Evolutionary conservation across 768 basidiomycete species (phyloP).

Genomic region (Amanita thiersii): DNA sequence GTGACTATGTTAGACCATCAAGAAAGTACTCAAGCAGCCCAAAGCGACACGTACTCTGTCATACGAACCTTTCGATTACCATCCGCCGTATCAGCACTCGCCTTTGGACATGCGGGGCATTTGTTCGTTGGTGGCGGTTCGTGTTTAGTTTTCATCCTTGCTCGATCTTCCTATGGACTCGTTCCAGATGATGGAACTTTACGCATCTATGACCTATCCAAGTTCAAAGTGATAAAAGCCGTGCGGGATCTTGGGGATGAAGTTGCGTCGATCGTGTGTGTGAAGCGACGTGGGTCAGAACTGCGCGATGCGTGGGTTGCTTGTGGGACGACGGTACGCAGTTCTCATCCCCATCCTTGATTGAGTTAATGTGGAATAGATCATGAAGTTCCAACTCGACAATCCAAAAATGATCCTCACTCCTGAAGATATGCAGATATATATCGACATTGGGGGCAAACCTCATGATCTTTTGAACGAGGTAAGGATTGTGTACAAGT

Average conservation of each 20-base stretch:
- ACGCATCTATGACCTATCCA: conserved; percentile 54
- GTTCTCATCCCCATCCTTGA: background rate
- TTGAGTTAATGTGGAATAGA: conserved; percentile 14
- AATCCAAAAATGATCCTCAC: conserved; percentile 45
- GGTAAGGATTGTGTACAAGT: conserved; percentile 28
- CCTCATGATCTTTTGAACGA: conserved; percentile 62
- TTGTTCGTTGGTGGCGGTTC: conserved; percentile 60
- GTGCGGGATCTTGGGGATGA: conserved; percentile 48
- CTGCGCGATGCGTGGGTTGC: conserved; percentile 57
- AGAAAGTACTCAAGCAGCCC: background rate
- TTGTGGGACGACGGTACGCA: conserved; percentile 47
- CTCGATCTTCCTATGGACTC: background rate
- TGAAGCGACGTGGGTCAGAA: conserved; percentile 29
- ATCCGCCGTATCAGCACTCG: conserved; percentile 44
- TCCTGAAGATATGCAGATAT: conserved; percentile 36
- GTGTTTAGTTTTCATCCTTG: conserved; percentile 6
- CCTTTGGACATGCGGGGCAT: conserved; percentile 37
- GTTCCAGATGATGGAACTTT: conserved; percentile 48
- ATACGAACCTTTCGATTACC: conserved; percentile 31
- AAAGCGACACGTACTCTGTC: conserved; percentile 11
- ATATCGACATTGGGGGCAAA: conserved; percentile 38
- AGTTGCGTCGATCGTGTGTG: conserved; percentile 53
- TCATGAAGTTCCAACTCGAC: conserved; percentile 39
- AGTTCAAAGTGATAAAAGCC: conserved; percentile 55
- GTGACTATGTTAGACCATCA: background rate